Evolutionary conservation across 2,329 filamentous ascomycete genomes (phyloP), one percentile per base, ranked within the genome.

Genomic region (Cladosporium sp.): DNA sequence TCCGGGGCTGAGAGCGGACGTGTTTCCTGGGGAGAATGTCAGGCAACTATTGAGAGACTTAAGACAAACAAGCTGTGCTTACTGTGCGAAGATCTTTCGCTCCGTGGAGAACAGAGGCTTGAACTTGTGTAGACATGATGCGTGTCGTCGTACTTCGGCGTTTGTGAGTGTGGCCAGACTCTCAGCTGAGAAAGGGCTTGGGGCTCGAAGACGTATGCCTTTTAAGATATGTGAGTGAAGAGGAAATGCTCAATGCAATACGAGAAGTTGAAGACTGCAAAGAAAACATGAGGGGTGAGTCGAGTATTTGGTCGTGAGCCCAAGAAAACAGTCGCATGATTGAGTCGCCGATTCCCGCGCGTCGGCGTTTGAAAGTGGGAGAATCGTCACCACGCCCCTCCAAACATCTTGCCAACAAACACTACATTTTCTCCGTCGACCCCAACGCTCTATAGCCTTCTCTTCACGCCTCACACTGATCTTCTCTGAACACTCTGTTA

Each of bases 11-110:
- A 59, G 43, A 80, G 66, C 9, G 67, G 61, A 57, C 79, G 76
- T 45, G 70, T 67, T 74, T 83, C 80, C 81, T 83, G 60, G 35
- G 7, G 35, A 14, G 7, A 14, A 35, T 11, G 10, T 18, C 9
- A 40, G 28, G 11, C 11, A 9, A n/a, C 11, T 10, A 18, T 50
- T 10, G 7, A 50, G 48, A 4, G 13, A 16, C 46, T 41, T 32
- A 16, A 49, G 34, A n/a, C 5, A 35, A 9, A 4, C 4, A 35
- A 4, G 9, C 34, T 35, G 34, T n/a, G 58, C 72, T 58, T 72
- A 82, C 81, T 46, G 83, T 72, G 59, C 78, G 73, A 50, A 84
- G 71, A 60, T 84, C 80, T 68, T 81, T 81, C 28, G 79, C 75
- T 49, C 79, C 81, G 60, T 84, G 79, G 9, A 84, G 74, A 52